A percentile compares a stretch with the other conserved stretches of the same genome.
Evolutionary conservation across 306 rosid genomes (phyloP).

Genomic region (Elaeagnus macrophylla): DNA sequence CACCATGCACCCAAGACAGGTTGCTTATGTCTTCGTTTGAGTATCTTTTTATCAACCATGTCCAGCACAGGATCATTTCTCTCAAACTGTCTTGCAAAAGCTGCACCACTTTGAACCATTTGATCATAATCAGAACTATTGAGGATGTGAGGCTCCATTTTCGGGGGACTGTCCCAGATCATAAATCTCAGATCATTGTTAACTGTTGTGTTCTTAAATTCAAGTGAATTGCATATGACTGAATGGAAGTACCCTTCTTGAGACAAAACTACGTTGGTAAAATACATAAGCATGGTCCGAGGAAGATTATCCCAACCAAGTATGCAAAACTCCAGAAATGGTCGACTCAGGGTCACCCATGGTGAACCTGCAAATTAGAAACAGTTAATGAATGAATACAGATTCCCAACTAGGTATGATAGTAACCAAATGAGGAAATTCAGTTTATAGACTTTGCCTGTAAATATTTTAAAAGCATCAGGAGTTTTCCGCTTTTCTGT

Average conservation of each 20-base stretch:
- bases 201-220: conserved; percentile 37
- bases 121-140: conserved; percentile 39
- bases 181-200: conserved; percentile 39
- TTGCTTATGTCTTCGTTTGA: conserved; percentile 27
- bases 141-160: conserved; percentile 34
- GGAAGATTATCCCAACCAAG: conserved; percentile 70
- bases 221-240: conserved; percentile 47
- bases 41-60: conserved; percentile 41
- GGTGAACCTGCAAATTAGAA: conserved; percentile 42
- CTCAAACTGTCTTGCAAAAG: conserved; percentile 51
- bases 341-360: conserved; percentile 53
- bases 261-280: conserved; percentile 57
- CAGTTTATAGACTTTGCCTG: conserved; percentile 15
- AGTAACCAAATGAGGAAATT: neutral
- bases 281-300: conserved; percentile 56
- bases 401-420: neutral
- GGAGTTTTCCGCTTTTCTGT: conserved; percentile 48
- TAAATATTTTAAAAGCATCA: conserved; percentile 49
- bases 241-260: conserved; percentile 64
- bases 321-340: conserved; percentile 53
- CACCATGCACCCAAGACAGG: conserved; percentile 60
- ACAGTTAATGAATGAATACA: neutral
- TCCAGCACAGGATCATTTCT: conserved; percentile 33
- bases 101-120: conserved; percentile 36
- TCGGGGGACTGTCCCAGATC: conserved; percentile 31